A percentile compares a stretch with the other conserved stretches of the same genome.
phyloP scores from a whole-genome alignment of 331 rosid genomes.

The Telfairia occidentalis region DNA sequence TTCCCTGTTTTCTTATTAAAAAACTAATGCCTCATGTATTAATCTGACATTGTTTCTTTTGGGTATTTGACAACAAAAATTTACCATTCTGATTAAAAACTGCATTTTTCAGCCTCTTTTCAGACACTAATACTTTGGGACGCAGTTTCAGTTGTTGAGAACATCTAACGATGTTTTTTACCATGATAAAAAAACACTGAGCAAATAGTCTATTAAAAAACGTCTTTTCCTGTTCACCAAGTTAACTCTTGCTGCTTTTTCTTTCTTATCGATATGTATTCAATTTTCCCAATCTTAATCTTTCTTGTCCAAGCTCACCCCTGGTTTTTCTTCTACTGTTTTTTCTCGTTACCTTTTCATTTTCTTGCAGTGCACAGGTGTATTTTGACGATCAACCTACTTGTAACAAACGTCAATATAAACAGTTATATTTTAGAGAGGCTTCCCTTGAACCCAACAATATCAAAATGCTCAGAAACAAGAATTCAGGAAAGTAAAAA shows the following conservation, averaged over 20 bases:
- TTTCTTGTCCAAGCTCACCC: not conserved
- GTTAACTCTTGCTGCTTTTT: not conserved
- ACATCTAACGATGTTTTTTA: not conserved
- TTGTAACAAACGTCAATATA: no score
- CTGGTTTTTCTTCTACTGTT: not conserved
- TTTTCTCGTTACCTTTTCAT: not conserved
- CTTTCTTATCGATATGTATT: not conserved
- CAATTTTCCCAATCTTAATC: not conserved
- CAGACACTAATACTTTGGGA: not conserved
- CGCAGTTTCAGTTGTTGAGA: not conserved
- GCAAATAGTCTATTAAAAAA: not conserved
- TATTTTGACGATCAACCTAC: no score
- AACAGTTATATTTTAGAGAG: no score
- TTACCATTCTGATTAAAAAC: not conserved
- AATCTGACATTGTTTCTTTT: not conserved
- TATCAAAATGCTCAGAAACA: not conserved
- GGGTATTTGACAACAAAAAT: not conserved
- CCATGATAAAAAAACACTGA: not conserved
- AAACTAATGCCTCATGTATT: not conserved
- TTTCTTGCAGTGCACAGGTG: no score
- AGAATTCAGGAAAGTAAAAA: not conserved
- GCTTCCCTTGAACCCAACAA: no score
- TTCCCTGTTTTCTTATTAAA: not conserved
- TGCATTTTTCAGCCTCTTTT: not conserved
- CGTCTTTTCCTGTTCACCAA: not conserved